Evolutionary conservation across 768 basidiomycete species (phyloP).

Genomic region (Tephrocybe sp.): DNA sequence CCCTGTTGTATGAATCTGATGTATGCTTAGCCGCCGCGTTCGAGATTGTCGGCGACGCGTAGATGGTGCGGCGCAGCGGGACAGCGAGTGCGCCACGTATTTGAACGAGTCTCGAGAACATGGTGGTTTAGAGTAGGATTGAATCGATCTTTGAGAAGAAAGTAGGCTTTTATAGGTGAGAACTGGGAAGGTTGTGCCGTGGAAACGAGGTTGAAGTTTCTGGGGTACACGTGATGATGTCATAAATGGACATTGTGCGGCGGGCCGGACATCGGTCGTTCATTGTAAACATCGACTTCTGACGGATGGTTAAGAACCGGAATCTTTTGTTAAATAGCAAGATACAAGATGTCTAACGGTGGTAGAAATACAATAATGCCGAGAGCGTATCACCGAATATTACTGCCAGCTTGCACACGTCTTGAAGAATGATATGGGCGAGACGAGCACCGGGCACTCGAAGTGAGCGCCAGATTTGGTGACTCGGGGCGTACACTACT

Average conservation of each 20-base stretch:
- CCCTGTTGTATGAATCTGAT: constrained; percentile 46
- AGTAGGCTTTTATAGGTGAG: background rate
- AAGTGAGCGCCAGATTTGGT: constrained; percentile 32
- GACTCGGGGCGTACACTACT: too few species aligned
- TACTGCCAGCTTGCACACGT: constrained; percentile 52
- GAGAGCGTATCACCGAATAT: constrained; percentile 20
- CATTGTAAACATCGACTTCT: too few species aligned
- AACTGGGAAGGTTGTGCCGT: background rate
- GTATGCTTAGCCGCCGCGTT: constrained; percentile 23
- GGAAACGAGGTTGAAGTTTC: background rate
- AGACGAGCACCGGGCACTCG: constrained; percentile 43
- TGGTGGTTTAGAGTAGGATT: constrained; percentile 6
- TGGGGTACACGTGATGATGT: constrained; percentile 13
- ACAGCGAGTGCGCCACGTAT: background rate
- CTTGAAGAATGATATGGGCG: constrained; percentile 41
- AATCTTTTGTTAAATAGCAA: too few species aligned
- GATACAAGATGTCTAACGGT: background rate
- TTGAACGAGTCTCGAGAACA: too few species aligned
- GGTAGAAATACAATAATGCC: background rate
- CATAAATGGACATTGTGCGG: background rate
- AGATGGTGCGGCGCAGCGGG: constrained; percentile 9
- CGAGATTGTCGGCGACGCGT: constrained; percentile 1
- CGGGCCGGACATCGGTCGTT: too few species aligned
- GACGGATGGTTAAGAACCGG: too few species aligned
- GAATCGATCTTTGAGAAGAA: background rate